phyloP scores from a whole-genome alignment of 2,329 filamentous ascomycete species.

The Epichloe uncinata region DNA sequence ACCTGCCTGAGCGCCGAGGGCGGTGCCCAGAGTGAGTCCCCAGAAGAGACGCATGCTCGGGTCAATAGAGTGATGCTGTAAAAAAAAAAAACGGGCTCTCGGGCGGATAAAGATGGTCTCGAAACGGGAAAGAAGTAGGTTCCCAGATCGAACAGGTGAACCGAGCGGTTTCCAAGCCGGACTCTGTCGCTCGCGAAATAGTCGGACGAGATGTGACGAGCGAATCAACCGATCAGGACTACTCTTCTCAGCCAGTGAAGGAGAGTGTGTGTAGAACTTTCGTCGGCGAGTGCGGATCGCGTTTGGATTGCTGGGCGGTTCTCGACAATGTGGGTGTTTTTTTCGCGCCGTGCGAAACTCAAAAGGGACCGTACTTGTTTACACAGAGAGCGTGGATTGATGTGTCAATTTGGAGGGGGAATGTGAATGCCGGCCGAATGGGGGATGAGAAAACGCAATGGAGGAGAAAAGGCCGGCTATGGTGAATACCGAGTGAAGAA shows the following conservation, averaged over 20 bases:
- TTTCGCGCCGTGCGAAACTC: background rate
- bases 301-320: background rate
- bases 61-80: conserved; percentile 2
- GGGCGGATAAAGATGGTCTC: background rate
- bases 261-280: background rate
- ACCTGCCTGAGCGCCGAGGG: conserved; percentile 10
- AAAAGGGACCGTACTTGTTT: background rate
- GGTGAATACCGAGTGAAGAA: background rate
- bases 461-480: background rate
- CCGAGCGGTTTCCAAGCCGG: too few species aligned
- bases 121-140: background rate
- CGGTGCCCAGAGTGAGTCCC: conserved; percentile 12
- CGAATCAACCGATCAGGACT: background rate
- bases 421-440: background rate
- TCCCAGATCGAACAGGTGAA: too few species aligned
- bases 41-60: conserved; percentile 11
- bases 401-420: background rate
- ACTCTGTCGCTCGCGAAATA: too few species aligned
- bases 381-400: background rate
- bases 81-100: background rate
- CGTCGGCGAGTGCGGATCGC: background rate
- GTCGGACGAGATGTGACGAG: too few species aligned
- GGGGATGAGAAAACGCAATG: background rate
- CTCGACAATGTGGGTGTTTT: background rate
- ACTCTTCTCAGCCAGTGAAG: background rate